A percentile compares a stretch with the other conserved stretches of the same genome.
phyloP scores from a whole-genome alignment of 2,329 filamentous ascomycete species.

The Exophiala sp. region DNA sequence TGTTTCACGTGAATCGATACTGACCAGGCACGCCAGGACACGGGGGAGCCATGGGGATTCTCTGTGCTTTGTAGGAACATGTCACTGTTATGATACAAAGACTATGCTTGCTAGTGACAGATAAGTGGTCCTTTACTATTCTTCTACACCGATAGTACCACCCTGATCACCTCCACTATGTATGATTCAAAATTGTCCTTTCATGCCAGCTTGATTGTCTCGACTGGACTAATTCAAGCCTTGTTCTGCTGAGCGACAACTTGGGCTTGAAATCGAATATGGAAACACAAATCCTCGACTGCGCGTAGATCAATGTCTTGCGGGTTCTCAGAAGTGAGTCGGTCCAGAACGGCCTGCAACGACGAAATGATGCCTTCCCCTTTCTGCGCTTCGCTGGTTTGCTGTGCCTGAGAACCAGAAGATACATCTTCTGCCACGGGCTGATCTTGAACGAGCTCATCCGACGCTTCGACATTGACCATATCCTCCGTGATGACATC shows the following conservation, averaged over 20 bases:
- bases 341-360: constrained; percentile 17
- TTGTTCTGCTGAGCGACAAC: constrained; percentile 9
- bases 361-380: constrained; percentile 10
- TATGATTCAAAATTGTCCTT: neutral
- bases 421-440: neutral
- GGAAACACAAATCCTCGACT: constrained; percentile 25
- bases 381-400: neutral
- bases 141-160: no score
- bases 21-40: no score
- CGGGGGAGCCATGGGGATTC: no score
- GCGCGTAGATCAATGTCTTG: constrained; percentile 18
- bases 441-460: neutral
- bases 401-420: neutral
- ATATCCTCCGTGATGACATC: neutral
- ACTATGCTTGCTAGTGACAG: no score
- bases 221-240: neutral
- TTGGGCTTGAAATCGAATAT: constrained; percentile 25
- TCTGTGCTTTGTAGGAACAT: no score
- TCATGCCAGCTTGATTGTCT: neutral
- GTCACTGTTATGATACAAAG: no score
- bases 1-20: no score
- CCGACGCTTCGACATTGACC: neutral
- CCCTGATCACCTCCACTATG: no score
- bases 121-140: no score
- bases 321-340: constrained; percentile 9